Evolutionary conservation across 345 rosid genomes (phyloP).

Genomic region (Aquilaria sinensis): DNA sequence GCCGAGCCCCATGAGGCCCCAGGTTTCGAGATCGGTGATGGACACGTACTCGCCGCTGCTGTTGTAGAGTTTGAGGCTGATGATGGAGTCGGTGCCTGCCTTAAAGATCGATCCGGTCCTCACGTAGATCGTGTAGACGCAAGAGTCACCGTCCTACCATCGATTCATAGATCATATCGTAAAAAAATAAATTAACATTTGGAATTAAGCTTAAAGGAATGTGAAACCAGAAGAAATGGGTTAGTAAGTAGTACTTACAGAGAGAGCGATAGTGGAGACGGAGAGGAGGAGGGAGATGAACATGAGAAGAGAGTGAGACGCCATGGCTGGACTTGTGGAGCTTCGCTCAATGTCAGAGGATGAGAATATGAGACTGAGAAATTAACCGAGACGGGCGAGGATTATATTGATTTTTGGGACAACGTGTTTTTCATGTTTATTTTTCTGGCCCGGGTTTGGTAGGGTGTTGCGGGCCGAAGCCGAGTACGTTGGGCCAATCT

Average conservation of each 20-base stretch:
- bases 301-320: neutral
- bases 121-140: conserved; percentile 64
- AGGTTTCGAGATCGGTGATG: conserved; percentile 45
- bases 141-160: conserved; percentile 36
- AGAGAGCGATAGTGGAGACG: conserved; percentile 9
- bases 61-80: conserved; percentile 50
- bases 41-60: conserved; percentile 29
- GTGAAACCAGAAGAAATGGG: neutral
- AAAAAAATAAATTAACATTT: no score
- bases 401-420: no score
- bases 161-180: neutral
- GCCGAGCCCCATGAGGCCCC: conserved; percentile 81
- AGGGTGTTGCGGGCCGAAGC: no score
- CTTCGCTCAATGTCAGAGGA: neutral
- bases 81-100: conserved; percentile 73
- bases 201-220: neutral
- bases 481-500: no score
- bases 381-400: neutral
- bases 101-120: conserved; percentile 81
- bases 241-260: conserved; percentile 16
- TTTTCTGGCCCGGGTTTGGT: no score
- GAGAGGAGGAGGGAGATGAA: conserved; percentile 18
- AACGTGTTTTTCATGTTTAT: no score
- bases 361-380: neutral
- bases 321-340: conserved; percentile 7